Evolutionary conservation across 495 filamentous ascomycete genomes (phyloP).

Genomic region (Penicillium coprophilum): DNA sequence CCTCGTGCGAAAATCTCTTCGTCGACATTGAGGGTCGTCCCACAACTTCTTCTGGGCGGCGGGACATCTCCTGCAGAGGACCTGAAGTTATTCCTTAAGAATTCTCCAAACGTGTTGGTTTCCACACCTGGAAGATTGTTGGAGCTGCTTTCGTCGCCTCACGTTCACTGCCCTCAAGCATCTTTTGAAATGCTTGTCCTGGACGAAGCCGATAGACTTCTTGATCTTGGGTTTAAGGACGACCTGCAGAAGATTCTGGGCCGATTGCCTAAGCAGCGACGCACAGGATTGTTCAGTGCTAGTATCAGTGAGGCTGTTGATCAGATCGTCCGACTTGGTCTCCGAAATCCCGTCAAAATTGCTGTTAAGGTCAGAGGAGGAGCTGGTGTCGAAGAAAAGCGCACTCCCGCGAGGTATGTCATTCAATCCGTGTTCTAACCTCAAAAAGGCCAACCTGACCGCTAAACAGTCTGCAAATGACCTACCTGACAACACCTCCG

Average conservation of each 20-base stretch:
- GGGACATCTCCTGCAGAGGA: slow-evolving; percentile 81
- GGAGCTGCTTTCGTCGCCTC: slow-evolving; percentile 84
- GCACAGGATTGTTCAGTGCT: slow-evolving; percentile 92
- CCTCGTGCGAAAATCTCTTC: slow-evolving; percentile 50
- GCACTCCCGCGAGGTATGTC: slow-evolving; percentile 71
- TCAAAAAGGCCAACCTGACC: slow-evolving; percentile 13
- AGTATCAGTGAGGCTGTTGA: slow-evolving; percentile 89
- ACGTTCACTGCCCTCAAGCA: slow-evolving; percentile 85
- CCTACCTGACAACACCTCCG: slow-evolving; percentile 72
- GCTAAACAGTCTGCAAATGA: slow-evolving; percentile 71
- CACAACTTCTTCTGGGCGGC: slow-evolving; percentile 89
- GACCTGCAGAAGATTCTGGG: slow-evolving; percentile 82
- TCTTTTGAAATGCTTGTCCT: slow-evolving; percentile 88
- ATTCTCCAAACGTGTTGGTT: slow-evolving; percentile 82
- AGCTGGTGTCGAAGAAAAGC: slow-evolving; percentile 72
- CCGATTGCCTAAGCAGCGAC: slow-evolving; percentile 84
- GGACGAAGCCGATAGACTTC: slow-evolving; percentile 88
- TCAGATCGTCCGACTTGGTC: slow-evolving; percentile 85
- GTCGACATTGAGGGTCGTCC: slow-evolving; percentile 60
- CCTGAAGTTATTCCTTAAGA: slow-evolving; percentile 72
- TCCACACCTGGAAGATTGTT: slow-evolving; percentile 86
- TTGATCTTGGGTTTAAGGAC: slow-evolving; percentile 94
- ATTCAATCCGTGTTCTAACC: neutral
- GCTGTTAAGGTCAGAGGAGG: slow-evolving; percentile 85
- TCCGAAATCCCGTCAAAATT: slow-evolving; percentile 92